Evolutionary conservation across 768 basidiomycete species (phyloP), one percentile per base, ranked within the genome.

Genomic region (Sporobolomyces roseus): DNA sequence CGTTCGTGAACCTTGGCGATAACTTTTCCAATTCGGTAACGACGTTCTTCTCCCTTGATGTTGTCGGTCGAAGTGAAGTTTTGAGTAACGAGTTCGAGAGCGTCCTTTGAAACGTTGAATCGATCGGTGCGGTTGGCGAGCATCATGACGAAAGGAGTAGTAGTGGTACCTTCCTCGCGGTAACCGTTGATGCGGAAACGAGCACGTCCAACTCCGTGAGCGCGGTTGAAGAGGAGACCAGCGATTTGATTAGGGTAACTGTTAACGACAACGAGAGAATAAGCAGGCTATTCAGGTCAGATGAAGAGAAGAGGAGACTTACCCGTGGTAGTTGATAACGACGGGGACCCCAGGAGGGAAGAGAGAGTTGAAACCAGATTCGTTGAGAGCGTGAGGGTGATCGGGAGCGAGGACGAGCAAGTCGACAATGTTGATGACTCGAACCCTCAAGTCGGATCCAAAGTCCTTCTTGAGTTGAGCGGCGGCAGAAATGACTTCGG

Each of bases 381-480:
- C 79, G 71, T 78, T 81, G 65, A 93, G 80, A 2, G 88, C 82
- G 74, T 91, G 90, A 12, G 91, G 90, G 76, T 93, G 90, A 16
- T 82, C 77, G 7, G 83, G 81, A 33, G 84, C 84, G 49, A 96
- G 83, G 65, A 93, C 87, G 85, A 96, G 88, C 51, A 93, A 81
- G 75, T 94, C 91, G 65, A 90, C 89, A 66, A 94, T 87, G 72
- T 94, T 93, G 65, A 93, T 86, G 64, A 93, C 88, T 25, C 90
- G 86, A 10, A 91, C 86, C 43, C 92, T 87, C 32, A 96, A 83
- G 13, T 83, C 82, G 3, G 89, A 86, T n/a, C 82, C 81, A 54
- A 61, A 73, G 29, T 84, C 79, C 75, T 85, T 84, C 74, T 87
- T 86, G 30, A 93, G 84, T 27, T 93, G 82, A 3, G 86, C 85